Percentiles rank a stretch among this genome's conserved stretches.
Conservation (phyloP, 2,329 filamentous ascomycete genomes). For the Nectriaceae sp. region DNA sequence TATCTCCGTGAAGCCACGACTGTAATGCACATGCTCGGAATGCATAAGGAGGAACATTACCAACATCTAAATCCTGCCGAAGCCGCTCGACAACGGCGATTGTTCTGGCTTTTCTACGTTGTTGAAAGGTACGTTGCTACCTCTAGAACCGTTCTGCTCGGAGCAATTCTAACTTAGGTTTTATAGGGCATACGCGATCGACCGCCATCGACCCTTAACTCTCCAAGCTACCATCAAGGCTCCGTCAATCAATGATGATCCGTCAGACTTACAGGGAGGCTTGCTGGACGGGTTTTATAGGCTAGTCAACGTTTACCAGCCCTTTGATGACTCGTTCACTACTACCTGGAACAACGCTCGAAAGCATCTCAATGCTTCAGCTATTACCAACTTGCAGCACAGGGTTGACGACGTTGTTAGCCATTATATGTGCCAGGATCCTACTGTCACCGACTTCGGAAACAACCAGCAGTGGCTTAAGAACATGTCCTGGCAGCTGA, state of each 20-base stretch:
- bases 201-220: constrained; percentile 69
- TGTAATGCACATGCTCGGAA: constrained; percentile 60
- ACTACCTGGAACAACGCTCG: constrained; percentile 68
- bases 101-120: constrained; percentile 74
- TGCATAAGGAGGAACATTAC: constrained; percentile 67
- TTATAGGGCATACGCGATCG: constrained; percentile 66
- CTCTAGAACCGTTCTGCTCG: constrained; percentile 1
- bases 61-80: constrained; percentile 59
- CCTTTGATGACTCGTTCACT: constrained; percentile 66
- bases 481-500: constrained; percentile 64
- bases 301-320: constrained; percentile 63
- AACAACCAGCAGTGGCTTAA: constrained; percentile 68
- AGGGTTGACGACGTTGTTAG: constrained; percentile 60
- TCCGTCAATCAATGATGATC: constrained; percentile 64
- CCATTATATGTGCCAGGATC: constrained; percentile 53
- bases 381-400: constrained; percentile 61
- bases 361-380: constrained; percentile 56
- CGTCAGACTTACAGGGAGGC: constrained; percentile 53
- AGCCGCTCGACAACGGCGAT: constrained; percentile 61
- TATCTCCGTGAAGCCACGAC: constrained; percentile 77
- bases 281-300: constrained; percentile 59
- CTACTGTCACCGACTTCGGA: constrained; percentile 55
- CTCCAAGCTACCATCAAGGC: constrained; percentile 69
- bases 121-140: constrained; percentile 60
- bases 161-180: background rate